A percentile compares a stretch with the other conserved stretches of the same genome.
Evolutionary conservation across 768 basidiomycete genomes (phyloP).

Genomic region (Boletellus emodensis): DNA sequence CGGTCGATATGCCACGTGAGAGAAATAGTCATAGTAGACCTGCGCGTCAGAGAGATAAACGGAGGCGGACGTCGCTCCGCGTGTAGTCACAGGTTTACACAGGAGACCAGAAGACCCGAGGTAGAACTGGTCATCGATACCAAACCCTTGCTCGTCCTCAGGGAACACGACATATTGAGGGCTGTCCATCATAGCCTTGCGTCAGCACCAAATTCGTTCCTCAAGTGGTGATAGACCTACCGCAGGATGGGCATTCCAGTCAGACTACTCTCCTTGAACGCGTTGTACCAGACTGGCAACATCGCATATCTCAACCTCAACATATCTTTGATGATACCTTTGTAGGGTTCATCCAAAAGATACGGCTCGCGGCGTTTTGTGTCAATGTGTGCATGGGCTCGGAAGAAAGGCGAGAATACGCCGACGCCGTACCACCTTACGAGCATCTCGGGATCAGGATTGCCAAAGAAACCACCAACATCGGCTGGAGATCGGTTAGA

Average conservation of each 20-base stretch:
- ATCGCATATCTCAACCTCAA: slow-evolving; percentile 81
- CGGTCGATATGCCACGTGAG: slow-evolving; percentile 62
- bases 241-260: slow-evolving; percentile 80
- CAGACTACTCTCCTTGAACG: slow-evolving; percentile 83
- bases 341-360: slow-evolving; percentile 86
- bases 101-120: slow-evolving; percentile 85
- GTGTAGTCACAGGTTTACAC: slow-evolving; percentile 83
- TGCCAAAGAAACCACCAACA: slow-evolving; percentile 98
- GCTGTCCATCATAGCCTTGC: slow-evolving; percentile 36
- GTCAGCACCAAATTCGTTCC: neutral
- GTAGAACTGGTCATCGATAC: slow-evolving; percentile 92
- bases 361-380: slow-evolving; percentile 97
- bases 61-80: slow-evolving; percentile 61
- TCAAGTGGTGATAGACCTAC: slow-evolving; percentile 37
- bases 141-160: slow-evolving; percentile 78
- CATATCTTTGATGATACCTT: slow-evolving; percentile 72
- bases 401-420: slow-evolving; percentile 94
- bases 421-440: slow-evolving; percentile 98
- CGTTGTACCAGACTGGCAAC: slow-evolving; percentile 96
- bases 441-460: slow-evolving; percentile 91
- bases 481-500: slow-evolving; percentile 64
- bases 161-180: slow-evolving; percentile 98
- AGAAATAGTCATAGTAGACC: slow-evolving; percentile 95
- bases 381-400: slow-evolving; percentile 97
- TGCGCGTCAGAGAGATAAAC: slow-evolving; percentile 88